Conservation (phyloP, 768 basidiomycete species). For the Trametes meyenii region DNA sequence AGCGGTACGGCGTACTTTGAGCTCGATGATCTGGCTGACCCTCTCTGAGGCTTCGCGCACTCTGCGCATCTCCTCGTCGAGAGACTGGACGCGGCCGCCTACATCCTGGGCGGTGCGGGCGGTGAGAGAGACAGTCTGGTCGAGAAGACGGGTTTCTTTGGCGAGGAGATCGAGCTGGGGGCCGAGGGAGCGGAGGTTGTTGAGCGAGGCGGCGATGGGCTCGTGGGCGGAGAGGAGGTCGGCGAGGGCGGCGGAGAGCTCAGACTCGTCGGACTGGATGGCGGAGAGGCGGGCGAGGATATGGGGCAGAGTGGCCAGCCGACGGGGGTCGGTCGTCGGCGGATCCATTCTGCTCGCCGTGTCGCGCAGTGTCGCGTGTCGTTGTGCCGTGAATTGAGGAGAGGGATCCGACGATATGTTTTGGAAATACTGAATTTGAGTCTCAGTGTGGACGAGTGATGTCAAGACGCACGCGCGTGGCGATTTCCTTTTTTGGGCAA, state of each 20-base stretch:
- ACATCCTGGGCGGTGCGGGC: conserved; percentile 85
- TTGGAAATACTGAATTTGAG: too few species aligned
- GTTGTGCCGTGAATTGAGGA: too few species aligned
- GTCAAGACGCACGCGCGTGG: conserved; percentile 17
- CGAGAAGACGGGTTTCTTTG: conserved; percentile 56
- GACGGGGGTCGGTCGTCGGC: conserved; percentile 22
- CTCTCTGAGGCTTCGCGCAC: conserved; percentile 90
- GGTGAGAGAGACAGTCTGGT: conserved; percentile 65
- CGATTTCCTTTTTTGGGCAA: background rate
- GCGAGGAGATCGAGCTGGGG: conserved; percentile 67
- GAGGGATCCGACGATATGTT: background rate
- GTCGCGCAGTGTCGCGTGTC: too few species aligned
- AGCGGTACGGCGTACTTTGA: conserved; percentile 64
- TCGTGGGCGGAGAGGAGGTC: conserved; percentile 69
- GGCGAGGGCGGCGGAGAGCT: conserved; percentile 73
- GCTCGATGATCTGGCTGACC: conserved; percentile 91
- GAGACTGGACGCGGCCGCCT: conserved; percentile 83
- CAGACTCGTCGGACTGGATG: conserved; percentile 76
- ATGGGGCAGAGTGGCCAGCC: conserved; percentile 64
- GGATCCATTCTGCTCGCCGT: background rate
- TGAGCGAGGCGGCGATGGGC: conserved; percentile 63
- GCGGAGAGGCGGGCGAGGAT: conserved; percentile 75
- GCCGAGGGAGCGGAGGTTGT: conserved; percentile 59
- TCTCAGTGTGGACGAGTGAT: conserved; percentile 18
- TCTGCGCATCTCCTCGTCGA: conserved; percentile 93